phyloP scores from a whole-genome alignment of 495 filamentous ascomycete species.

The Aspergillus biplanus region DNA sequence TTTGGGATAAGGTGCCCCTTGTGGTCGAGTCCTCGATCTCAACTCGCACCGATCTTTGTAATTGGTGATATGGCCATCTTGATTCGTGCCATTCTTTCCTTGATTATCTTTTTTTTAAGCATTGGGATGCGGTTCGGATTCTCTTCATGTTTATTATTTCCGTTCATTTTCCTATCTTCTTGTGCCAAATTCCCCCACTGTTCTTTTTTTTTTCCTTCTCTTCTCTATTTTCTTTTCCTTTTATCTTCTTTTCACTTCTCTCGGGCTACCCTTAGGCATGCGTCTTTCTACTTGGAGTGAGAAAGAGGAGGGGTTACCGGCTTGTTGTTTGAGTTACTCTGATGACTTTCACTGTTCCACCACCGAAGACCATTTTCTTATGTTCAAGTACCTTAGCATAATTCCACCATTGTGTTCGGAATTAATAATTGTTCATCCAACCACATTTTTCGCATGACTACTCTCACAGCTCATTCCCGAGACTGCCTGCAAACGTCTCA shows the following conservation, averaged over 20 bases:
- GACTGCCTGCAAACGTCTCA: no score
- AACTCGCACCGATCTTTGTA: slow-evolving; percentile 4
- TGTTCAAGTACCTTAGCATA: neutral
- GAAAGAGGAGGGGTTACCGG: neutral
- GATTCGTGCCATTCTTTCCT: slow-evolving; percentile 27
- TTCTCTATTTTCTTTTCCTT: slow-evolving; percentile 7
- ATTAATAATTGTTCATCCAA: neutral
- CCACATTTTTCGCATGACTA: no score
- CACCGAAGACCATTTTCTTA: neutral
- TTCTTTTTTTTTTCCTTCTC: slow-evolving; percentile 17
- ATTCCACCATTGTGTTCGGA: neutral
- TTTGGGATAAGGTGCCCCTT: slow-evolving; percentile 16
- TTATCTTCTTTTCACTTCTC: slow-evolving; percentile 6
- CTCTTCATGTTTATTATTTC: slow-evolving; percentile 27
- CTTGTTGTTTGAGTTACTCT: neutral
- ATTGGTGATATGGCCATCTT: slow-evolving; percentile 23
- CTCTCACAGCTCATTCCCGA: no score
- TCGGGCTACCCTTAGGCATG: no score
- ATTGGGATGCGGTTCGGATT: slow-evolving; percentile 36
- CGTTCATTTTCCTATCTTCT: slow-evolving; percentile 28
- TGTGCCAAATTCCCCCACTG: slow-evolving; percentile 30
- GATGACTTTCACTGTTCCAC: neutral
- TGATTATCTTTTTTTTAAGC: slow-evolving; percentile 29
- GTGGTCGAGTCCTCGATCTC: slow-evolving; percentile 21
- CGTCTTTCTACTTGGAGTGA: neutral